phyloP scores from a whole-genome alignment of 495 filamentous ascomycete species.

The Penicillium psychrofluorescens region DNA sequence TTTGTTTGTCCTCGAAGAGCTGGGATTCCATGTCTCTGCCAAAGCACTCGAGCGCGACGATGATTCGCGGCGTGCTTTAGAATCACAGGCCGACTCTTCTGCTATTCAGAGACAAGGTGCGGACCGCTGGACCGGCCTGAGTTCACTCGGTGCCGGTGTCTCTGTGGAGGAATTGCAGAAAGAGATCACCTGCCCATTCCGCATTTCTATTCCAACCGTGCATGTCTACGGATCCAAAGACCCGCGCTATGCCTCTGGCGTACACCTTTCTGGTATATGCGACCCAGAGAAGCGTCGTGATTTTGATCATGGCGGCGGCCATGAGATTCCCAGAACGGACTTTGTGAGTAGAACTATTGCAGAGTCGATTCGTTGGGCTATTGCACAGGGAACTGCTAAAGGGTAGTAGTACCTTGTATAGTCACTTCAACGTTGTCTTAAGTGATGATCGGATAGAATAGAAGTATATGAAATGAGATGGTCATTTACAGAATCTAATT shows the following conservation, averaged over 20 bases:
- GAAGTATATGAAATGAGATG: neutral
- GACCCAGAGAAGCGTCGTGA: slow-evolving; percentile 35
- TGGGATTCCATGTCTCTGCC: slow-evolving; percentile 42
- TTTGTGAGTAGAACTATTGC: slow-evolving; percentile 27
- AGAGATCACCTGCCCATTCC: slow-evolving; percentile 29
- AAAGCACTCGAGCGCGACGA: slow-evolving; percentile 32
- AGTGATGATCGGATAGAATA: neutral
- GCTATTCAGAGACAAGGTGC: slow-evolving; percentile 21
- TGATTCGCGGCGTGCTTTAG: slow-evolving; percentile 19
- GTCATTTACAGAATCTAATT: too few species aligned
- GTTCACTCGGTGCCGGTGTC: slow-evolving; percentile 20
- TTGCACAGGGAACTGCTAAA: slow-evolving; percentile 6
- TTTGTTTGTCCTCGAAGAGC: slow-evolving; percentile 36
- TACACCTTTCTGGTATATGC: slow-evolving; percentile 51
- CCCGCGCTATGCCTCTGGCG: slow-evolving; percentile 44
- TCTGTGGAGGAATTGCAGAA: slow-evolving; percentile 46
- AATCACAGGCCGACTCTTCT: slow-evolving; percentile 16
- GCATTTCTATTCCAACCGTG: slow-evolving; percentile 52
- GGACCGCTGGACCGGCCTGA: slow-evolving; percentile 18
- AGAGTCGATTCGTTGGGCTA: slow-evolving; percentile 32
- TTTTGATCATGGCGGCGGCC: slow-evolving; percentile 48
- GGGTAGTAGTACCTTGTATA: neutral
- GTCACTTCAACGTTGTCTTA: too few species aligned
- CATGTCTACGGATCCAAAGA: slow-evolving; percentile 55
- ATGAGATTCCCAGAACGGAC: slow-evolving; percentile 44